Evolutionary conservation across 1,284 basidiomycete species (phyloP), one percentile per base, ranked within the genome.

Genomic region (Ustilago curta): DNA sequence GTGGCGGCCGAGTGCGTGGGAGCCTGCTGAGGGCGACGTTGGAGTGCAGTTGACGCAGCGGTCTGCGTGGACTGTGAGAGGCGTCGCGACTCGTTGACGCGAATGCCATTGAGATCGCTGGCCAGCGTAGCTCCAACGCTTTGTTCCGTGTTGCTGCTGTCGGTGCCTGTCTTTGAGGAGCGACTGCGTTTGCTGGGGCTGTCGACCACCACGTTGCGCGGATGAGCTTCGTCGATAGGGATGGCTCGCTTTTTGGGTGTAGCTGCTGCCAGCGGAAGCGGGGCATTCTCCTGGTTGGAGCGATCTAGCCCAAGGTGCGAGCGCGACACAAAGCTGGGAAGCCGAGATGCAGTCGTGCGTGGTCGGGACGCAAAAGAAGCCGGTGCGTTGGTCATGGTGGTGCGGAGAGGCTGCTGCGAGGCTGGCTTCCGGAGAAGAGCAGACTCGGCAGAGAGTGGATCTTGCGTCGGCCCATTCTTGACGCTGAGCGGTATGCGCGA

Each of bases 241-340:
- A 83, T 76, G 4, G 76, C 78, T 25, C 83, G 80, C 58, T 84
- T 84, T 52, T 78, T 77, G 8, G 83, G 83, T 29, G 83, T 83
- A 23, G 68, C 57, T 1, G 70, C 70, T 18, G 59, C 43, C n/a
- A 57, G 44, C 11, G 51, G 21, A 8, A 53, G 49, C 4, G 66
- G 55, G 2, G 55, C 47, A 50, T 74, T 74, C 35, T 74, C 71
- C 42, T 74, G 71, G n/a, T 74, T 74, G 14, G 61, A 54, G 16
- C 61, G 66, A 32, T 74, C 71, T 9, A 74, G 48, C 16, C 66
- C 71, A n/a, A 69, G 66, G 16, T 74, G 71, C 0, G 71, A 74
- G 48, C 71, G 71, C 21, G 71, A 69, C 23, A 70, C 66, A 39
- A 74, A 74, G 71, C 54, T 66, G 19, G 71, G 71, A 14, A 74